Evolutionary conservation across 2,329 filamentous ascomycete genomes (phyloP).

Genomic region (Hymenotorrendiella dingleyae): DNA sequence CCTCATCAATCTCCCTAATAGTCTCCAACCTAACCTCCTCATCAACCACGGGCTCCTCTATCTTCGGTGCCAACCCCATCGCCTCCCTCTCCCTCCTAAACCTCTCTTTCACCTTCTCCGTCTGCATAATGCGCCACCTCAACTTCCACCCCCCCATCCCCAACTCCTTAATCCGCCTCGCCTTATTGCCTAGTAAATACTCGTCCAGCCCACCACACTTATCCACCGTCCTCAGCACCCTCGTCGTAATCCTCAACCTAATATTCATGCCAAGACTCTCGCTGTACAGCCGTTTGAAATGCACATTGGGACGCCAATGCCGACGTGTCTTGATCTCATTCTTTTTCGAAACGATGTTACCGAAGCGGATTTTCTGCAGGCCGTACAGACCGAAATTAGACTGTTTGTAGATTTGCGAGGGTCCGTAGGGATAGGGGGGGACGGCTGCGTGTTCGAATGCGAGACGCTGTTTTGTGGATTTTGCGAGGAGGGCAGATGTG

Average conservation of each 20-base stretch:
- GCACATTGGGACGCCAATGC: constrained; percentile 65
- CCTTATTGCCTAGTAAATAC: constrained; percentile 79
- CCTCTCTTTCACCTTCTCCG: constrained; percentile 55
- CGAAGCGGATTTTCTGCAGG: constrained; percentile 64
- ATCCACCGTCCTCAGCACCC: constrained; percentile 68
- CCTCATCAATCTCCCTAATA: background rate
- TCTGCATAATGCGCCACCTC: constrained; percentile 86
- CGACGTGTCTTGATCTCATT: constrained; percentile 66
- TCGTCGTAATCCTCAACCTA: constrained; percentile 62
- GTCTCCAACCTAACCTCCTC: background rate
- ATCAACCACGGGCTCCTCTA: background rate
- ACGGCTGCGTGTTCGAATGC: constrained; percentile 28
- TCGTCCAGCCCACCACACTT: constrained; percentile 86
- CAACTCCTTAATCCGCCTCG: constrained; percentile 73
- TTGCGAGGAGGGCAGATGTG: constrained; percentile 26
- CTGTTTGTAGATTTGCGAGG: constrained; percentile 69
- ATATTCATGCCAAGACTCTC: constrained; percentile 56
- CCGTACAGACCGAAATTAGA: constrained; percentile 72
- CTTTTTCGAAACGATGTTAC: constrained; percentile 67
- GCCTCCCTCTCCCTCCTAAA: constrained; percentile 59
- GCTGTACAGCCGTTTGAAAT: constrained; percentile 61
- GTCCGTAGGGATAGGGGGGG: constrained; percentile 68
- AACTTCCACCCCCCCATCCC: constrained; percentile 87
- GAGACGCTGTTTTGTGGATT: constrained; percentile 33
- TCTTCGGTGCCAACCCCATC: constrained; percentile 51